Evolutionary conservation across 257 asterid genomes (phyloP).

Genomic region (Perilla frutescens): DNA sequence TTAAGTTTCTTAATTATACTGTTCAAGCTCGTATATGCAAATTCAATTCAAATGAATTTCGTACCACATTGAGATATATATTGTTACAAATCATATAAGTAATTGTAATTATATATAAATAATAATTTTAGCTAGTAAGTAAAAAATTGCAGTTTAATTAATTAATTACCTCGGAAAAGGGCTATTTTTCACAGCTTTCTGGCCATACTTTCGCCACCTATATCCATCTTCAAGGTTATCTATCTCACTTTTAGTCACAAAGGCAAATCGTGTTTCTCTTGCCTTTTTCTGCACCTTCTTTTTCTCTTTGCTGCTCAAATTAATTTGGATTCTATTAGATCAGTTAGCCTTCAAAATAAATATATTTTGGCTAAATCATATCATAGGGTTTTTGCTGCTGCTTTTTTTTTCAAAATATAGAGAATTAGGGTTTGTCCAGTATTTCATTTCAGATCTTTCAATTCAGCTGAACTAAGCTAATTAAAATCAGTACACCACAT

Average conservation of each 20-base stretch:
- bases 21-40: no score
- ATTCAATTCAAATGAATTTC: no score
- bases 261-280: conserved; percentile 62
- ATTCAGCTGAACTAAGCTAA: no score
- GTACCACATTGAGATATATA: no score
- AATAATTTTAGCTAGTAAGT: no score
- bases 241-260: conserved; percentile 78
- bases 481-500: no score
- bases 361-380: neutral
- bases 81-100: no score
- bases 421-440: conserved; percentile 30
- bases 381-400: no score
- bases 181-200: conserved; percentile 84
- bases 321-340: neutral
- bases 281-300: conserved; percentile 65
- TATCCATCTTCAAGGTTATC: conserved; percentile 89
- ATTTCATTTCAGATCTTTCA: neutral
- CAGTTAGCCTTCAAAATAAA: neutral
- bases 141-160: neutral
- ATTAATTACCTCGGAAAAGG: conserved; percentile 71
- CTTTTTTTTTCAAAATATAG: neutral
- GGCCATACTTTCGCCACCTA: conserved; percentile 88
- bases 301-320: conserved; percentile 44
- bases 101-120: no score
- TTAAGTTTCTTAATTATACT: no score